phyloP scores from a whole-genome alignment of 768 basidiomycete genomes.

The Rhizopogon vinicolor region DNA sequence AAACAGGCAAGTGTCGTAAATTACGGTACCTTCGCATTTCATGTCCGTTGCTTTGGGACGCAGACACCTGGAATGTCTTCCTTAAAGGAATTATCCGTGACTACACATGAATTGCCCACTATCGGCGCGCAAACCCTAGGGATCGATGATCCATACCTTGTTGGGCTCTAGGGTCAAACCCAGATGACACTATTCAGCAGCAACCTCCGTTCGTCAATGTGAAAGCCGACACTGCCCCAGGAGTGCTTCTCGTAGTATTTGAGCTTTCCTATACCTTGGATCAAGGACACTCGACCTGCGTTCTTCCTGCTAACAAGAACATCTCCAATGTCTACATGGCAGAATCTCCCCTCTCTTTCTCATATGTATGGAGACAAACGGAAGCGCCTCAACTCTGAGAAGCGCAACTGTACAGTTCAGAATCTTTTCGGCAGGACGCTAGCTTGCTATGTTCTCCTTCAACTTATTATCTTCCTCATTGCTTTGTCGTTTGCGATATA shows the following conservation, averaged over 20 bases:
- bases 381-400: neutral
- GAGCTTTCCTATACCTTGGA: neutral
- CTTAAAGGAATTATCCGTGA: too few relatives aligned
- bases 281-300: neutral
- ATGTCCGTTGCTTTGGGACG: too few relatives aligned
- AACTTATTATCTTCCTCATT: neutral
- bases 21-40: too few relatives aligned
- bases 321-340: neutral
- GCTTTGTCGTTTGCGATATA: neutral
- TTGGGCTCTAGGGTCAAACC: too few relatives aligned
- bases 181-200: too few relatives aligned
- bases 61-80: too few relatives aligned
- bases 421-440: neutral
- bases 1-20: too few relatives aligned
- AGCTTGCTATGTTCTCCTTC: neutral
- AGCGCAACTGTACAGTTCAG: neutral
- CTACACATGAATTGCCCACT: too few relatives aligned
- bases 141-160: too few relatives aligned
- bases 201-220: too few relatives aligned
- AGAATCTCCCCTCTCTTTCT: neutral
- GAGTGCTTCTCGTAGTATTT: neutral
- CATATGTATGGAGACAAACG: neutral
- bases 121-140: too few relatives aligned
- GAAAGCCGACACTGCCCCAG: too few relatives aligned
- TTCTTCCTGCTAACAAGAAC: neutral